Evolutionary conservation across 2,329 filamentous ascomycete genomes (phyloP).

Genomic region (Colletotrichum lindemuthianum): DNA sequence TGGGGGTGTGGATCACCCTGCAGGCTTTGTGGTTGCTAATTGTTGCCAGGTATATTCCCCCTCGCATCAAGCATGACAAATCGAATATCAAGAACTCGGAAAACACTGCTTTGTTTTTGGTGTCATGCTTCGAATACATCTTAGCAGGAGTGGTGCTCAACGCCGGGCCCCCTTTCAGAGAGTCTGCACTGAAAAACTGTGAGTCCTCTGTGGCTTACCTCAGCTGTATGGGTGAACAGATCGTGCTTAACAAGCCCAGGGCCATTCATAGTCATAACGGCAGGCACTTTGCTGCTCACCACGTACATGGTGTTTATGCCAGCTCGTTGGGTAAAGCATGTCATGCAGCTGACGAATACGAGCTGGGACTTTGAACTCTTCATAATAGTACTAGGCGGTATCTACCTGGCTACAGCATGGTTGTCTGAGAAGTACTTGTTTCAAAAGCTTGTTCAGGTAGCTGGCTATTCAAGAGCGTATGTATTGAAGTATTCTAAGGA

Average conservation of each 20-base stretch:
- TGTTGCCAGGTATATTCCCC: constrained; percentile 76
- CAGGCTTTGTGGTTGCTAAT: constrained; percentile 32
- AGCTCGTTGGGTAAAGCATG: constrained; percentile 70
- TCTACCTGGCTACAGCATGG: constrained; percentile 77
- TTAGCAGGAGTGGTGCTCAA: constrained; percentile 88
- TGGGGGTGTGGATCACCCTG: not conserved
- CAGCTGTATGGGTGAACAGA: not conserved
- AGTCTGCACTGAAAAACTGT: constrained; percentile 83
- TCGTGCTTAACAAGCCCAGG: constrained; percentile 55
- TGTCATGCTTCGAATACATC: constrained; percentile 95
- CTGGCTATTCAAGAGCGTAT: constrained; percentile 71
- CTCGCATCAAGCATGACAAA: constrained; percentile 78
- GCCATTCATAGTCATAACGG: constrained; percentile 84
- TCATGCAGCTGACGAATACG: constrained; percentile 90
- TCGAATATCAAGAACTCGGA: constrained; percentile 91
- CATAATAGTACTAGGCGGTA: constrained; percentile 74
- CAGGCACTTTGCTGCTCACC: constrained; percentile 72
- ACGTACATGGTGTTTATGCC: constrained; percentile 85
- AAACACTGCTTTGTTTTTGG: constrained; percentile 89
- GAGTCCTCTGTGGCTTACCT: constrained; percentile 46
- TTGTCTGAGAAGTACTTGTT: constrained; percentile 77
- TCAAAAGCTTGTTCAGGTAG: constrained; percentile 70
- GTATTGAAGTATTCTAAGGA: constrained; percentile 74
- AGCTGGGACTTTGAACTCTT: constrained; percentile 77
- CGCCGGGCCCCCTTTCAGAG: constrained; percentile 90